phyloP scores from a whole-genome alignment of 2,329 filamentous ascomycete species.

The Coniochaeta prunicola region DNA sequence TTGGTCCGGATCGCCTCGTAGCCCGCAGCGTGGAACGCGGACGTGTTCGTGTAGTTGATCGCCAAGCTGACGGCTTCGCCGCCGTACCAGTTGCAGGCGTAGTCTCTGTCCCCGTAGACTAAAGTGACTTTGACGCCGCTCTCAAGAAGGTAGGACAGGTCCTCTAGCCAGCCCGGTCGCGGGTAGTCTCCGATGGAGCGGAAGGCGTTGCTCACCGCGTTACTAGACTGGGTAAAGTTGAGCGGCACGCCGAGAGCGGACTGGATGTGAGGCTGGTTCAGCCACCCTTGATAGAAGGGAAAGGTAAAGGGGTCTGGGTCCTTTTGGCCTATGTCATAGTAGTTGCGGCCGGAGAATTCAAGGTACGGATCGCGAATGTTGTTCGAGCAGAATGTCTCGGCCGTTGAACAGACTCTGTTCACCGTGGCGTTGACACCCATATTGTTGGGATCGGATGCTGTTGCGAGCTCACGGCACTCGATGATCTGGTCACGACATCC shows the following conservation, averaged over 20 bases:
- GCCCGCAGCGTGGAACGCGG: constrained; percentile 49
- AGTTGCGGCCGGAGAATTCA: constrained; percentile 24
- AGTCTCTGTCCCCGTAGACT: constrained; percentile 45
- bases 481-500: constrained; percentile 4
- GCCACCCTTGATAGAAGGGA: constrained; percentile 41
- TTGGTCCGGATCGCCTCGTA: constrained; percentile 60
- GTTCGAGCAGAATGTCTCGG: constrained; percentile 6
- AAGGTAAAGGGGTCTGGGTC: constrained; percentile 39
- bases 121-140: constrained; percentile 52
- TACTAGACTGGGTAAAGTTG: constrained; percentile 43
- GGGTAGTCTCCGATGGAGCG: constrained; percentile 34
- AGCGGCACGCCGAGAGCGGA: constrained; percentile 47
- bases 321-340: constrained; percentile 47
- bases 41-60: constrained; percentile 30
- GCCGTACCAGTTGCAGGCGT: constrained; percentile 48
- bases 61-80: constrained; percentile 56
- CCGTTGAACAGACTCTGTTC: constrained; percentile 6
- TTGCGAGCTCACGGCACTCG: constrained; percentile 16
- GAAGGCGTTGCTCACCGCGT: constrained; percentile 8
- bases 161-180: constrained; percentile 31
- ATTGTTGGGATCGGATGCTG: constrained; percentile 1
- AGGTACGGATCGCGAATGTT: constrained; percentile 4
- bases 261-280: constrained; percentile 48
- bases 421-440: constrained; percentile 7
- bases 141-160: constrained; percentile 34